Base-by-base conservation (phyloP, 2,329 filamentous ascomycete species). In the Penicillium sp. region DNA sequence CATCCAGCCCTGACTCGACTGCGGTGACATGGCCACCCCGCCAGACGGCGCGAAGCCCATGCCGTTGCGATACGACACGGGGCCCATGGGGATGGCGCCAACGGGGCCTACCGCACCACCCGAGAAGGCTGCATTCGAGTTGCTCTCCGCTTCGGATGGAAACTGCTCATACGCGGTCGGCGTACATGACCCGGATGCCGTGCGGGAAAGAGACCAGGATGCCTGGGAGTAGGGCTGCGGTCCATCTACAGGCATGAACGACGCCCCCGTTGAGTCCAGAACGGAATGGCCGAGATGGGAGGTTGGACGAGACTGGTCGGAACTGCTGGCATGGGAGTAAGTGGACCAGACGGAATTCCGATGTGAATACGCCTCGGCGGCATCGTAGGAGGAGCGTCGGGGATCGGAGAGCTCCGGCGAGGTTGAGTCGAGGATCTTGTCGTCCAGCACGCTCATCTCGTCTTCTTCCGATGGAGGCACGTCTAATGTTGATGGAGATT, bases 111-210 rank as follows among this genome's bases (percentile, higher is more conserved):
- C 59, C 32, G 64, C 56, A 57, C 71, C 59, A 44, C 67, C 58
- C 46, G 71, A 56, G 60, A 72, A 67, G 38, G 67, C 62, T 29
- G 66, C 63, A 33, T 64, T 57, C n/a, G 69, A 49, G 42, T 60
- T 62, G 50, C 71, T 62, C 38, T 77, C 74, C 56, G 73, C 74
- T 33, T 78, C 73, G 26, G 71, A 64, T 21, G 72, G 67, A 56
- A 77, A 79, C 31, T 81, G 77, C 56, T 86, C 83, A 57, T 87
- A 86, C 37, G 80, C 81, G 46, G 88, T 80, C 11, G 86, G 84
- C 5, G 87, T 91, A 64, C 81, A 84, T 47, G 86, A 79, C 36
- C 81, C 84, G 17, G 85, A 86, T 54, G 72, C 74, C 35, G 76
- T 76, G 53, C 51, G 49, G 5, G 80, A 76, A 62, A 83, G 75